phyloP scores from a whole-genome alignment of 495 filamentous ascomycete species.

The Neurospora sp. region DNA sequence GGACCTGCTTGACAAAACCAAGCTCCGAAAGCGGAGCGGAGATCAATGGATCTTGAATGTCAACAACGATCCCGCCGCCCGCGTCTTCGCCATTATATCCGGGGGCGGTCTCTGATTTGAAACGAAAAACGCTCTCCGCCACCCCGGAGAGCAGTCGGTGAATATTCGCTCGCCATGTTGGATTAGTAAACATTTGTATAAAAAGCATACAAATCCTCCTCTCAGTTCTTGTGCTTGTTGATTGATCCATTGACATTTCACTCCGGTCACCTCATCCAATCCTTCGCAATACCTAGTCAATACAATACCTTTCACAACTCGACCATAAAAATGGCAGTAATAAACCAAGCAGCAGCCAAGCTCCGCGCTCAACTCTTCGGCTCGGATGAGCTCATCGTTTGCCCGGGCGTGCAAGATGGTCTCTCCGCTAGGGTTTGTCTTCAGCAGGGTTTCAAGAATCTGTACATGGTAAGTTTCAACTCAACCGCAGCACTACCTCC shows the following conservation, averaged over 20 bases:
- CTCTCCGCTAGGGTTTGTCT: constrained; percentile 56
- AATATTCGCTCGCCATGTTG: neutral
- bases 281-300: no score
- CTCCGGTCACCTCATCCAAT: neutral
- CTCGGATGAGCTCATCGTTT: constrained; percentile 37
- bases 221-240: neutral
- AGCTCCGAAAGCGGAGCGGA: neutral
- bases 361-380: constrained; percentile 29
- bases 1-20: neutral
- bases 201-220: neutral
- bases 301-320: neutral
- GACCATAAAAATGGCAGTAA: constrained; percentile 1
- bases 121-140: neutral
- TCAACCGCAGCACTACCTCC: no score
- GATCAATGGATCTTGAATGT: neutral
- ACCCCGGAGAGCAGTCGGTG: neutral
- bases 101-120: neutral
- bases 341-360: constrained; percentile 23
- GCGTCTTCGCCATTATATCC: neutral
- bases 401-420: constrained; percentile 64
- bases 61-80: neutral
- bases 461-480: constrained; percentile 55
- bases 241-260: neutral
- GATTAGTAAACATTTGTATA: neutral
- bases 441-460: constrained; percentile 46